Evolutionary conservation across 2,329 filamentous ascomycete genomes (phyloP), one percentile per base, ranked within the genome.

Genomic region (Arthrocladium fulminans): DNA sequence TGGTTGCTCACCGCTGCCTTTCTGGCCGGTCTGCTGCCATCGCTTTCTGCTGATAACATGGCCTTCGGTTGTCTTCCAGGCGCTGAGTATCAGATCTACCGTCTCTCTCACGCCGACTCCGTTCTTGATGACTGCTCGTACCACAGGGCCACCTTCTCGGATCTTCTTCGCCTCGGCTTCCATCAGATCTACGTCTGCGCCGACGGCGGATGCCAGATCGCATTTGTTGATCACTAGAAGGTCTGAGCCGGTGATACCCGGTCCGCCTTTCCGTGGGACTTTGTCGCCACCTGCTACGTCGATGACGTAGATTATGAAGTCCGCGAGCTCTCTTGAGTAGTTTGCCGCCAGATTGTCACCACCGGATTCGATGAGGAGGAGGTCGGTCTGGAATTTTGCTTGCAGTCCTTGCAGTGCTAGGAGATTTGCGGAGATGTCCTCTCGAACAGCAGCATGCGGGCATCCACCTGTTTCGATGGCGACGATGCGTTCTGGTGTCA

Each of bases 261-360:
- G 92, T 0, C 92, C 92, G 23, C 92, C 92, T 72, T 98, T 98
- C 23, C 92, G 73, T 0, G 92, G 92, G 44, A 98, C 84, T 77
- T 98, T 98, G 68, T 98, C 92, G 10, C 92, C 92, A 19, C 92
- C 92, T 48, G 83, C 86, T 15, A 98, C 92, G 67, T 98, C 92
- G 59, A 98, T 97, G 24, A 98, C 92, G 66, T 98, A 98, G 69
- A 98, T 84, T 68, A 98, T 98, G 66, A 86, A 98, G 67, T 98
- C 92, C 1, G 92, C 92, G 56, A 98, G 74, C 69, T 98, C 92
- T 50, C 92, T 78, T 48, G 80, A 86, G 75, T 98, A 98, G 73
- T 98, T 98, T 3, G 92, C 92, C 0, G 92, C 92, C 1, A 98
- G 78, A 66, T 98, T 98, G 66, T 98, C 92, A 50, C 92, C 92